Evolutionary conservation across 345 rosid genomes (phyloP).

Genomic region (Hibiscus trionum): DNA sequence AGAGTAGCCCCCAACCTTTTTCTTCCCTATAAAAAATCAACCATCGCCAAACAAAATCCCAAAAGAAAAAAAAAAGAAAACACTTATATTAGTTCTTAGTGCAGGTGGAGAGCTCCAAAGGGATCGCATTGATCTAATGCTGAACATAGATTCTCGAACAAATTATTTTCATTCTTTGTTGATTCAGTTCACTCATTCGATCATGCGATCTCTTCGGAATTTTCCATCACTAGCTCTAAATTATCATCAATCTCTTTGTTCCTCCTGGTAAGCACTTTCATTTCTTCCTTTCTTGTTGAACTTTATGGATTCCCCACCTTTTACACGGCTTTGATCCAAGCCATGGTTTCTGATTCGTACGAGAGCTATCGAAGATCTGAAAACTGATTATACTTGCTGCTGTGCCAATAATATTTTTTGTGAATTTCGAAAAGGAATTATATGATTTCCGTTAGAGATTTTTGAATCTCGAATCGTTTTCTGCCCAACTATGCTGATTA

Average conservation of each 20-base stretch:
- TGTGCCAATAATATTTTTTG: too few species aligned
- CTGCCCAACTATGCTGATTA: too few species aligned
- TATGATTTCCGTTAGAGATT: too few species aligned
- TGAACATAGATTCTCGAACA: not conserved
- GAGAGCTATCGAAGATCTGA: too few species aligned
- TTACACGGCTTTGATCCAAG: too few species aligned
- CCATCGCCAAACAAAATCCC: not conserved
- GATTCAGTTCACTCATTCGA: conserved; percentile 16
- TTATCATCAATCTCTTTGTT: not conserved
- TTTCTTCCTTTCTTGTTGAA: too few species aligned
- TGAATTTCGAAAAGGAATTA: too few species aligned
- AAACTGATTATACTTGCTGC: too few species aligned
- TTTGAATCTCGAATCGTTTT: too few species aligned
- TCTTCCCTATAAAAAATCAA: not conserved
- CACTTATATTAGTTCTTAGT: conserved; percentile 12
- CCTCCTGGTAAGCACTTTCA: not conserved
- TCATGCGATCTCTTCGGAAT: conserved; percentile 50
- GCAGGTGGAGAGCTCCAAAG: conserved; percentile 56
- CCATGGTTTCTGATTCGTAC: too few species aligned
- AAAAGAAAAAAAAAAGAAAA: too few species aligned
- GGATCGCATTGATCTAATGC: conserved; percentile 64
- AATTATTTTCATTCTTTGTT: not conserved
- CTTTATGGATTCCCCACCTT: too few species aligned
- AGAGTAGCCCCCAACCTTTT: not conserved
- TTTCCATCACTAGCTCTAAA: not conserved